Percentiles rank a stretch among this genome's conserved stretches.
These are phyloP conservation scores for Dalechampia spathulata DNA, from an alignment of 441 rosid genomes.

Conservation along the genomic window DNA sequence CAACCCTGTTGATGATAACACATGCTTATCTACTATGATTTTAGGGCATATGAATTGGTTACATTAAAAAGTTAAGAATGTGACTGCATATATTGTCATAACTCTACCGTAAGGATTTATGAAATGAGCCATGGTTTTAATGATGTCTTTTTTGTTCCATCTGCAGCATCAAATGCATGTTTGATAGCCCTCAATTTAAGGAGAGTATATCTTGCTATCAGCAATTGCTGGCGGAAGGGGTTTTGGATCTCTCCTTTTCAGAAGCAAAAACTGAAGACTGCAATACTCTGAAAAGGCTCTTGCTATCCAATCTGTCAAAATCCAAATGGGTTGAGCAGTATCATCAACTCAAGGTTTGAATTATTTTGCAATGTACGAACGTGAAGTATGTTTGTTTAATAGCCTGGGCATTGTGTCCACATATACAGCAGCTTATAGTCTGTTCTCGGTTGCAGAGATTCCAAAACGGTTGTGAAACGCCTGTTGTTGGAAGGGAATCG, in stretches of 20 bases:
- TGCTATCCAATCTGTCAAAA: constrained; percentile 44
- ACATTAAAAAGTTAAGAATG: no score
- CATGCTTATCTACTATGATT: no score
- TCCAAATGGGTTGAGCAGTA: constrained; percentile 70
- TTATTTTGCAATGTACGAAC: not conserved
- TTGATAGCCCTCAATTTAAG: constrained; percentile 72
- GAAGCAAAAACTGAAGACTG: constrained; percentile 55
- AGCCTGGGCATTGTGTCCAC: constrained; percentile 2
- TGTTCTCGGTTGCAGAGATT: constrained; percentile 31
- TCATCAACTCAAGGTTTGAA: constrained; percentile 52
- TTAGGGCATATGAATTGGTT: no score
- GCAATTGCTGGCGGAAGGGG: constrained; percentile 69
- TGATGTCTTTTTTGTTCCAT: constrained; percentile 21
- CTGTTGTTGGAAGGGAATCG: constrained; percentile 27
- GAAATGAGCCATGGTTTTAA: constrained; percentile 3
- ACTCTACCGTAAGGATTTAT: not conserved
- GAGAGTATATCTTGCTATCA: constrained; percentile 69
- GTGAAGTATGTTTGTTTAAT: not conserved
- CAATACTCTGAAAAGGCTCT: constrained; percentile 53
- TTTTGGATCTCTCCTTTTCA: constrained; percentile 51
- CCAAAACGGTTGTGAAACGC: constrained; percentile 20
- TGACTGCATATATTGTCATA: no score
- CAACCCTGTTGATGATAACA: no score
- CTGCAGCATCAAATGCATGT: constrained; percentile 72
- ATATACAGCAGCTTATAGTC: no score